These are phyloP conservation scores for Podospora pseudoanserina DNA, from an alignment of 495 filamentous ascomycete genomes.

Conservation along the genomic window DNA sequence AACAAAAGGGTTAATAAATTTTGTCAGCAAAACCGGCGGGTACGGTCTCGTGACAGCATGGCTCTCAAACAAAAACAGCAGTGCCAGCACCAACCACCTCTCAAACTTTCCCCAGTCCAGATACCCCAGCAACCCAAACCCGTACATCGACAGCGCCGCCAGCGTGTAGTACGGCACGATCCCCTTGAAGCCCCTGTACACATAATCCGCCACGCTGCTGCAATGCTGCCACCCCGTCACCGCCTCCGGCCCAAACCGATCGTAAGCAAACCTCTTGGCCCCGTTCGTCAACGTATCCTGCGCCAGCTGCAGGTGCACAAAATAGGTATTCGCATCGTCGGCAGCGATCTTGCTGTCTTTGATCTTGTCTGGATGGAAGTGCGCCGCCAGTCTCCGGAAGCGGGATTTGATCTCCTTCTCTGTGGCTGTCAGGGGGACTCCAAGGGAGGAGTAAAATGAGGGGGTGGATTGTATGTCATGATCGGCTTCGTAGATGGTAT, in stretches of 20 bases:
- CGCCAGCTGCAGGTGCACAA: constrained; percentile 75
- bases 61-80: constrained; percentile 69
- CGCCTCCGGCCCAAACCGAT: constrained; percentile 82
- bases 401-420: constrained; percentile 77
- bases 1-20: constrained; percentile 62
- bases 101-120: constrained; percentile 83
- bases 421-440: constrained; percentile 61
- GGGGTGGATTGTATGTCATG: constrained; percentile 65
- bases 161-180: constrained; percentile 62
- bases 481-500: constrained; percentile 92
- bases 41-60: constrained; percentile 66
- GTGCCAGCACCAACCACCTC: constrained; percentile 75
- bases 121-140: constrained; percentile 73
- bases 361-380: constrained; percentile 84
- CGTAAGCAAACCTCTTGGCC: constrained; percentile 83
- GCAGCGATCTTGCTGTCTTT: constrained; percentile 25
- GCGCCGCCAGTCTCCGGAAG: constrained; percentile 79
- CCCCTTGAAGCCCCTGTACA: constrained; percentile 58
- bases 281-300: constrained; percentile 80
- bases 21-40: constrained; percentile 52
- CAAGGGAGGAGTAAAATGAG: constrained; percentile 74
- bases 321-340: constrained; percentile 52
- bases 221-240: constrained; percentile 52
- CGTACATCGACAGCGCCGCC: constrained; percentile 58
- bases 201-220: constrained; percentile 68